A percentile compares a stretch with the other conserved stretches of the same genome.
phyloP scores from a whole-genome alignment of 495 filamentous ascomycete species.

The Penicillium crystallinum region DNA sequence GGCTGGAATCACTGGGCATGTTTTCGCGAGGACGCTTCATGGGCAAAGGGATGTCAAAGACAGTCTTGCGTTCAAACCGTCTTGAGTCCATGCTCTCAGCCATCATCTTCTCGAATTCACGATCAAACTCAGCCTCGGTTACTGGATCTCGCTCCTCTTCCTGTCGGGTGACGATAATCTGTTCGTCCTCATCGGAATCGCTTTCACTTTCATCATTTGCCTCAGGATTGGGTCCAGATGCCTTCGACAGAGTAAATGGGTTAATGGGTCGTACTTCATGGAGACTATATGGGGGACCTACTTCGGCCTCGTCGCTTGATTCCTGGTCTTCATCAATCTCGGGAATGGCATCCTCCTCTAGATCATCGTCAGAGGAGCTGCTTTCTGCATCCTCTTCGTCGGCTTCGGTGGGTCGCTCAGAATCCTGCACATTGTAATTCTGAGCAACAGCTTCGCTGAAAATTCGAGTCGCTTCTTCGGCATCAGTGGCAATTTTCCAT shows the following conservation, averaged over 20 bases:
- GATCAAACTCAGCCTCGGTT: conserved; percentile 94
- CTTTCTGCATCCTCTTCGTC: conserved; percentile 62
- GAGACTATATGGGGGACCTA: conserved; percentile 15
- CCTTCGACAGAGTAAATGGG: conserved; percentile 22
- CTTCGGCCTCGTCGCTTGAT: conserved; percentile 56
- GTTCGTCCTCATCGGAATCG: conserved; percentile 71
- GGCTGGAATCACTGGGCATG: conserved; percentile 37
- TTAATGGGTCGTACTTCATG: not conserved
- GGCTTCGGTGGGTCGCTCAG: conserved; percentile 58
- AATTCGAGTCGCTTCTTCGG: conserved; percentile 76
- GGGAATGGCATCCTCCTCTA: conserved; percentile 51
- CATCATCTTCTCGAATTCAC: conserved; percentile 99
- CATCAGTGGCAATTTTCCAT: conserved; percentile 76
- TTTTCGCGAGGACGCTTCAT: conserved; percentile 71
- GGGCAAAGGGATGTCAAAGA: conserved; percentile 91
- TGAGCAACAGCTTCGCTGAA: conserved; percentile 85
- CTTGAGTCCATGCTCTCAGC: conserved; percentile 89
- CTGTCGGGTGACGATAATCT: conserved; percentile 83
- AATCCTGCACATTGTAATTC: conserved; percentile 74
- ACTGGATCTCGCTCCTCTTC: conserved; percentile 91
- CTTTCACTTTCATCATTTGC: conserved; percentile 36
- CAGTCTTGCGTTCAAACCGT: conserved; percentile 86
- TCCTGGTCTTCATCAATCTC: conserved; percentile 55
- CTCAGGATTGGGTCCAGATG: conserved; percentile 47
- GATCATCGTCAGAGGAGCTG: conserved; percentile 57